Base-by-base conservation (phyloP, 2,329 filamentous ascomycete species). In the Monilinia aucupariae region DNA sequence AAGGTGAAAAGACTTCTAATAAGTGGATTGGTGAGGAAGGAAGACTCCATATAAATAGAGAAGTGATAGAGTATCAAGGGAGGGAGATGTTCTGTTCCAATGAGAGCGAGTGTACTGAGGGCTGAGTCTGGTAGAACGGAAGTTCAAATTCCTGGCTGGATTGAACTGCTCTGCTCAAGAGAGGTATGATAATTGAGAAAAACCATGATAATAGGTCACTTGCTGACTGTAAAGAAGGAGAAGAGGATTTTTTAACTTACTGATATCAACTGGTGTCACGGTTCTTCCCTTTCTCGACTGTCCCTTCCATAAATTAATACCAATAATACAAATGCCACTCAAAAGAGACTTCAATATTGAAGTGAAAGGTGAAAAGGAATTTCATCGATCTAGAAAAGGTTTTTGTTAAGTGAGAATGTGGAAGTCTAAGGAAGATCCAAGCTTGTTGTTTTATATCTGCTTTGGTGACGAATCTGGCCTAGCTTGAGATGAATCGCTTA, bases 311-410 rank as follows among this genome's bases (percentile, higher is more conserved):
- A 25, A 34, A 25, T 7, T 1, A n/a, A 13, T 45, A 0, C 17
- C 4, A n/a, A 30, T 55, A 27, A 45, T 4, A 17, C 20, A 2
- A 22, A 3, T 2, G 8, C 1, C 0, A 43, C 37, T 45, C 9
- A 15, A n/a, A 30, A 15, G 12, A n/a, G 8, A 34, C 0, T 8
- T 7, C 0, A 2, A 22, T 7, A 2, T 22, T 6, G 2, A 15
- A 4, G 13, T 4, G 4, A 0, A 20, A 3, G 9, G 13, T 9
- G 2, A 53, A 15, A 37, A 0, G 7, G 0, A 25, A 17, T 17
- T 6, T 22, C 2, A 5, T 45, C 10, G 7, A 25, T 34, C 20
- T 7, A 34, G 4, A 45, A 9, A 9, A 25, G 13, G 17, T 22
- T 45, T 20, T 34, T 56, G 41, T 56, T 55, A 17, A 32, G 53